Evolutionary conservation across 2,329 filamentous ascomycete species (phyloP), one percentile per base, ranked within the genome.

Genomic region (Claviceps lovelessii): DNA sequence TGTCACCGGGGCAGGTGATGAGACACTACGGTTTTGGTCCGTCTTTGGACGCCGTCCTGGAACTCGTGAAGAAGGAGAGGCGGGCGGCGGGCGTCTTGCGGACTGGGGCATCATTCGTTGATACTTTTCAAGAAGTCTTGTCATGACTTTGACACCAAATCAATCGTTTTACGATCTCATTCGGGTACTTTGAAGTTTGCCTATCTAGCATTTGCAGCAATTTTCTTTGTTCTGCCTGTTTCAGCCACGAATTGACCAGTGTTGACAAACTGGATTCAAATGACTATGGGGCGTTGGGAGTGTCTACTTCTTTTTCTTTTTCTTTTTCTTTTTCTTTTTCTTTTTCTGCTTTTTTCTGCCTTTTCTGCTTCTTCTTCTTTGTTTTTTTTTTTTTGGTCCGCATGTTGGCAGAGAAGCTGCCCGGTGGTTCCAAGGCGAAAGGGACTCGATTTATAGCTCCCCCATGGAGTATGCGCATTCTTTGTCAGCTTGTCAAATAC

Each of bases 1-100:
- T 23, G 93, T 97, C 13, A 98, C 93, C 0, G 93, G 93, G 29
- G 93, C 93, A 4, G 93, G 93, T 17, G 93, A 98, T 61, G 93
- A 98, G 73, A 98, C 93, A 0, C 71, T 98, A 51, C 77, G 93
- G 47, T 98, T 98, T 72, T 98, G 93, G 93, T 93, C 93, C 56
- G 86, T 93, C 2, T 98, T 98, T 72, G 89, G 88, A 57, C 85
- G 86, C 65, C 85, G 89, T 64, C 83, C 86, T 33, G 84, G 85
- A 31, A 77, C 81, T 57, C 78, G 84, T 58, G 84, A 86, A 56
- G 84, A 86, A 47, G 83, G 84, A 61, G 80, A 83, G 55, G 72
- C 70, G 45, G 73, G 78, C 13, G 74, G 74, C 47, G 75, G 83
- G 52, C 78, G 79, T 60, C 75, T 93, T 55, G 81, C 83, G 46